Base-by-base conservation (phyloP, 2,329 filamentous ascomycete genomes). In the Colletotrichum sp. region DNA sequence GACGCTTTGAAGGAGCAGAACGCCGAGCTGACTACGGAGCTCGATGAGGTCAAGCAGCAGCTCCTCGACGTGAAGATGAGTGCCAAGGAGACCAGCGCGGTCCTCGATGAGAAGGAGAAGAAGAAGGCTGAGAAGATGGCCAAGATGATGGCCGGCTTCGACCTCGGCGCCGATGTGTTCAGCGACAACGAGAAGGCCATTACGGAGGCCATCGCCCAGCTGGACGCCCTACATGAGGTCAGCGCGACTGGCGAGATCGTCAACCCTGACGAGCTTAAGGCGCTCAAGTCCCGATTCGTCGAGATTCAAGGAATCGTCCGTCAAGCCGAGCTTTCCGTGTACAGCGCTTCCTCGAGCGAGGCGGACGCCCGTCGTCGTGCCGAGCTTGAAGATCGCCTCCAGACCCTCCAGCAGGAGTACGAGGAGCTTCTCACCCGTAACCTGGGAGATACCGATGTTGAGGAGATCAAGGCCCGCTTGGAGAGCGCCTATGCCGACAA, bases 51-150 rank as follows among this genome's bases (percentile, higher is more conserved):
- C 75, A 99, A 99, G 87, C 96, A 98, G 84, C 96, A 98, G 83
- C 92, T 99, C 68, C 90, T 99, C 21, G 96, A 99, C 84, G 96
- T 97, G 63, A 96, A 96, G 88, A 98, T 99, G 95, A 97, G 93
- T 79, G 96, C 96, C 73, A 98, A 97, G 87, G 97, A 99, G 86
- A 96, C 95, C 2, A 96, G 92, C 60, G 96, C 96, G 10, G 94
- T 95, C 18, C 88, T 98, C 24, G 96, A 99, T 80, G 97, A 99
- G 86, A 99, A 99, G 90, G 98, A 99, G 86, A 96, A 96, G 89
- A 96, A 96, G 88, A 99, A 99, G 90, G 95, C 96, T 1, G 97
- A 99, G 87, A 97, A 98, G 86, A 99, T 99, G 97, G 97, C 97
- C 59, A 95, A 98, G 90, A 99, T 99, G 97, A 98, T 99, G 96